Evolutionary conservation across 1,139 yeast species (phyloP).

Genomic region (Meyerozyma carpophila): DNA sequence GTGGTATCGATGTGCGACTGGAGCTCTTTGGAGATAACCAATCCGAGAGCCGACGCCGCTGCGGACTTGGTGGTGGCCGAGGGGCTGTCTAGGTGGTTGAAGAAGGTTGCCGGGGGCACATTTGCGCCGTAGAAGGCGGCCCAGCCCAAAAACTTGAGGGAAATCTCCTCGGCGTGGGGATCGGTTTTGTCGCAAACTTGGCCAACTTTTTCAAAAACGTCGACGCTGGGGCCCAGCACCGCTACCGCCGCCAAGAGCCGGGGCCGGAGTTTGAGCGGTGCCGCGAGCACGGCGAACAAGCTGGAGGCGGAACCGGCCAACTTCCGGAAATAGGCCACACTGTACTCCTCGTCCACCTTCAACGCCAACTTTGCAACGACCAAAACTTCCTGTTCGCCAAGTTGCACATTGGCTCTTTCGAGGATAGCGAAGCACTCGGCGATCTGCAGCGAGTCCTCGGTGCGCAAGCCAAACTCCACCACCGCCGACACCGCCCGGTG

Average conservation of each 20-base stretch:
- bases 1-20: not conserved
- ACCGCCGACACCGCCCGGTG: not conserved
- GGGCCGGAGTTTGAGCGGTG: not conserved
- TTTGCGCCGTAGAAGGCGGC: not conserved
- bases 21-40: not conserved
- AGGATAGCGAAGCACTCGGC: not conserved
- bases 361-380: not conserved
- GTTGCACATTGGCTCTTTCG: not conserved
- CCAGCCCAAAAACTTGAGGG: not conserved
- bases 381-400: not conserved
- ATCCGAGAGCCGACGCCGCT: not conserved
- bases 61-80: not conserved
- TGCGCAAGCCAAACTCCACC: not conserved
- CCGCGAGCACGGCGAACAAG: not conserved
- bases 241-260: not conserved
- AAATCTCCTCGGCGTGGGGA: not conserved
- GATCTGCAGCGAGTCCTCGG: not conserved
- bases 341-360: not conserved
- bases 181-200: too few relatives aligned
- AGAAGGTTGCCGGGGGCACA: not conserved
- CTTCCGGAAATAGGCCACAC: not conserved
- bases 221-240: not conserved
- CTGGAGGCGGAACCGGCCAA: not conserved
- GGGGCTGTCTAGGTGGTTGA: not conserved
- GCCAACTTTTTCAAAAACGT: not conserved